Conservation (phyloP, 805 yeast species). For the Isabelozyma heimii region DNA sequence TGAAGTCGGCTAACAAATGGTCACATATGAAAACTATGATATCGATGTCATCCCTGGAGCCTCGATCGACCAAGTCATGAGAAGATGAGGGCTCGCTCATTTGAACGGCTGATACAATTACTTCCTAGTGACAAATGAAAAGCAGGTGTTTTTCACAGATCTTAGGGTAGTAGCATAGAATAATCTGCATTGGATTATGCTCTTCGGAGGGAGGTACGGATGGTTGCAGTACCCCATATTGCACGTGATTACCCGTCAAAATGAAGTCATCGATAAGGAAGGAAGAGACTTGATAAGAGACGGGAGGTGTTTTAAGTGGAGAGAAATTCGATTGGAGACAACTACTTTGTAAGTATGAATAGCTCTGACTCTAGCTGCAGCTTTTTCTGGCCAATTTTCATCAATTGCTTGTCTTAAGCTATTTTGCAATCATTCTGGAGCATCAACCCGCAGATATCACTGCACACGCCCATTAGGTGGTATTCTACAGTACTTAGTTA, state of each 20-base stretch:
- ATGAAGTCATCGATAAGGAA: neutral
- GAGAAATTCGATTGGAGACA: neutral
- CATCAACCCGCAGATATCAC: neutral
- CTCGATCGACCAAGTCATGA: neutral
- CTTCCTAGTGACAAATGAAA: too few species aligned
- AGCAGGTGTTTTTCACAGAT: too few species aligned
- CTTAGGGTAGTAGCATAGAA: too few species aligned
- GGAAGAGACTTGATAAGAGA: too few species aligned
- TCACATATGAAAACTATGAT: slow-evolving; percentile 21
- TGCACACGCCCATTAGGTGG: neutral
- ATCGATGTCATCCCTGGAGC: slow-evolving; percentile 5
- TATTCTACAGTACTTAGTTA: too few species aligned
- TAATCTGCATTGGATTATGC: neutral
- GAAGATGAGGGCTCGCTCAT: neutral
- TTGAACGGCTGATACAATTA: too few species aligned
- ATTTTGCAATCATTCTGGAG: neutral
- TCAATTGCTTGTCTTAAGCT: neutral
- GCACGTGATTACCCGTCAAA: neutral
- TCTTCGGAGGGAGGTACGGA: neutral
- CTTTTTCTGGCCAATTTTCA: neutral
- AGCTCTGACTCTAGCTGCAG: neutral
- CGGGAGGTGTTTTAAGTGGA: too few species aligned
- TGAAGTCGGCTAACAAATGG: slow-evolving; percentile 17
- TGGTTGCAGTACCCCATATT: neutral
- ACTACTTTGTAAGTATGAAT: neutral